Evolutionary conservation across 768 basidiomycete species (phyloP), one percentile per base, ranked within the genome.

Genomic region (Phlebiopsis flavidoalba): DNA sequence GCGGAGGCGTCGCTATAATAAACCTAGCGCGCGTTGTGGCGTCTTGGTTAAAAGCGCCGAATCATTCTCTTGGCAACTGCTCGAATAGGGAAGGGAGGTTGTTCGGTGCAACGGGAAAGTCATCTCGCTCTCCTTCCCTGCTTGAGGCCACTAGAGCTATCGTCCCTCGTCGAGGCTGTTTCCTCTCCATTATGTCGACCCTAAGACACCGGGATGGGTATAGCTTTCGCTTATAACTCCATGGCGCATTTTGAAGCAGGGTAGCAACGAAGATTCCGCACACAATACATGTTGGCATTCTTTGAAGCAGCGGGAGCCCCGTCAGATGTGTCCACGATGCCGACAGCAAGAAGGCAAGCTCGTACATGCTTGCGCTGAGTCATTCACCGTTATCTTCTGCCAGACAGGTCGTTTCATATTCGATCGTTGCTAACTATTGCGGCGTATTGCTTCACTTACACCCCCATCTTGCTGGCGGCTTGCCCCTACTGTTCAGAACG

Each of bases 41-140:
- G 54, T 55, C 54, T 55, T 11, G 40, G 3, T 43, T 10, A 8
- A 14, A 24, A 22, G 54, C 54, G 54, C 22, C 40, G 40, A 31
- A 24, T 55, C n/a, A n/a, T 7, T 17, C 17, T 43, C 54, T 55
- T 55, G 54, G 54, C 54, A 45, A 36, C 36, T n/a, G 54, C 54
- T 45, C 40, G 24, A 55, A 40, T 19, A 55, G 40, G 54, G 26
- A 45, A 55, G 54, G 37, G 37, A 55, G 54, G 40, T 49, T 55
- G 40, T 45, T 55, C 15, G 48, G 17, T 43, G 11, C 12, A 17
- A 43, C 40, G 40, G 40, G 40, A 43, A 12, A 43, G 40, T 12
- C 11, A 17, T 17, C 40, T 43, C 40, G 3, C 40, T 17, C 12
- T 43, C 40, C 40, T 43, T 43, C 40, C 40, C 11, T 43, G 40